Conservation (phyloP, 176 grass and related monocot genomes). For the Cymbopogon citratus region DNA sequence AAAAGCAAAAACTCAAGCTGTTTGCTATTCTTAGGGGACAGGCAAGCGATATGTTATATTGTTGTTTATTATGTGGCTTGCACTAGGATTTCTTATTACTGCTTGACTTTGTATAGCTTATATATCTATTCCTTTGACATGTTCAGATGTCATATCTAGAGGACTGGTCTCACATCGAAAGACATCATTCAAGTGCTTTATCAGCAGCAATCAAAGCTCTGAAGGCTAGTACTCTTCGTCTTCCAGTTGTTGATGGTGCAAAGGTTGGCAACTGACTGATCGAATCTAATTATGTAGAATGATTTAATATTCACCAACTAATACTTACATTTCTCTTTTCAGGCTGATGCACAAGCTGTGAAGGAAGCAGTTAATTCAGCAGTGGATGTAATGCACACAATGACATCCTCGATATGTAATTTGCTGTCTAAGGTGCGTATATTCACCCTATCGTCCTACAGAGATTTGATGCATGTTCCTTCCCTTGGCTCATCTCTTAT, state of each 20-base stretch:
- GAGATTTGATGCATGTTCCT: background rate
- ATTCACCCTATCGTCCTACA: background rate
- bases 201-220: slow-evolving; percentile 75
- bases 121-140: slow-evolving; percentile 37
- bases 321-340: slow-evolving; percentile 33
- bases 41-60: slow-evolving; percentile 39
- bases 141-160: slow-evolving; percentile 74
- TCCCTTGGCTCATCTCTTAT: background rate
- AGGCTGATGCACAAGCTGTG: slow-evolving; percentile 69
- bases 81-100: background rate
- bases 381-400: slow-evolving; percentile 74
- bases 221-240: slow-evolving; percentile 93
- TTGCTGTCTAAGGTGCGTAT: slow-evolving; percentile 71
- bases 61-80: slow-evolving; percentile 1
- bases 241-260: slow-evolving; percentile 88
- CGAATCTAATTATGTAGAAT: background rate
- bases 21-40: slow-evolving; percentile 77
- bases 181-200: slow-evolving; percentile 82
- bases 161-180: slow-evolving; percentile 74
- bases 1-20: slow-evolving; percentile 76
- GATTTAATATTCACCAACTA: slow-evolving; percentile 19
- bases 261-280: slow-evolving; percentile 53
- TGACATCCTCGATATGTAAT: slow-evolving; percentile 71
- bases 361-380: slow-evolving; percentile 82
- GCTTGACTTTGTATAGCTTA: slow-evolving; percentile 5